Conservation (phyloP, 306 rosid genomes). For the Glycine latifolia region DNA sequence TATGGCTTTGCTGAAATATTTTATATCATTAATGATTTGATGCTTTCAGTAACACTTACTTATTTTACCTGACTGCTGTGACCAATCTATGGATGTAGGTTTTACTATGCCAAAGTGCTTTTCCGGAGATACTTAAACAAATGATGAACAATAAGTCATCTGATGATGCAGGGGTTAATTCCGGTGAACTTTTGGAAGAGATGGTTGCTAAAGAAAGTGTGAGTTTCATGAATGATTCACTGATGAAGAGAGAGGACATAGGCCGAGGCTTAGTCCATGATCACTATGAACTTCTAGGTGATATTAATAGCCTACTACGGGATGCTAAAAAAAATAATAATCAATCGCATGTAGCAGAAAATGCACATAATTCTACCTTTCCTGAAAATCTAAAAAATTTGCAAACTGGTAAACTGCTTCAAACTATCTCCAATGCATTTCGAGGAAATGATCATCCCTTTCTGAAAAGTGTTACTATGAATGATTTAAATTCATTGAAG, state of each 20-base stretch:
- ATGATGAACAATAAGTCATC: constrained; percentile 70
- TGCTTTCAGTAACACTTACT: constrained; percentile 37
- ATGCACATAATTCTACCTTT: constrained; percentile 57
- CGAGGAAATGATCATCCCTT: constrained; percentile 87
- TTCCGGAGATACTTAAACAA: constrained; percentile 89
- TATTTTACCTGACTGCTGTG: constrained; percentile 38
- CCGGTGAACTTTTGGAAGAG: constrained; percentile 61
- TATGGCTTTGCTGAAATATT: constrained; percentile 30
- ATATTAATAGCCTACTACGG: constrained; percentile 69
- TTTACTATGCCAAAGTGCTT: constrained; percentile 88
- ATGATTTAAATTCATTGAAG: constrained; percentile 76
- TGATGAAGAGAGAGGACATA: constrained; percentile 58
- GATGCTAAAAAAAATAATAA: constrained; percentile 69
- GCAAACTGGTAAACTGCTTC: constrained; percentile 85
- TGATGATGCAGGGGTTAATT: constrained; percentile 51
- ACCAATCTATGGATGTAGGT: constrained; percentile 62
- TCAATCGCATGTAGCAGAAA: constrained; percentile 57
- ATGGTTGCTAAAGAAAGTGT: constrained; percentile 65
- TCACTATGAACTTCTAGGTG: constrained; percentile 80
- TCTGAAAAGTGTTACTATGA: constrained; percentile 76
- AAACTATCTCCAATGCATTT: constrained; percentile 77
- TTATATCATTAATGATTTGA: constrained; percentile 15
- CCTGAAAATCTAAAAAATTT: constrained; percentile 64
- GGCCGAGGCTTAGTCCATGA: constrained; percentile 68
- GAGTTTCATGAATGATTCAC: constrained; percentile 58